Evolutionary conservation across 129 eudicot genomes (phyloP).

Genomic region (Pseudognaphalium luteoalbum): DNA sequence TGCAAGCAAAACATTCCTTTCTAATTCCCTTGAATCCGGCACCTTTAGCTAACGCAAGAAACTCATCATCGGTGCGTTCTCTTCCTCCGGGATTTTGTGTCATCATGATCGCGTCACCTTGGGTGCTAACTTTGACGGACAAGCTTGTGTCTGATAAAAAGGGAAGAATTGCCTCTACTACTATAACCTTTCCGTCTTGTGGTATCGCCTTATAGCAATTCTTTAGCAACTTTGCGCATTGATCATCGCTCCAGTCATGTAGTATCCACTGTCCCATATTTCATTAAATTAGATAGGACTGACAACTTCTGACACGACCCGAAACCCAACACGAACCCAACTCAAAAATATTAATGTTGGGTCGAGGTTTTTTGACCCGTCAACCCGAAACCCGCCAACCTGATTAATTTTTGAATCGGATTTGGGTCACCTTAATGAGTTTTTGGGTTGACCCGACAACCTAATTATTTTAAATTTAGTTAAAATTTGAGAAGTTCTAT

Average conservation of each 20-base stretch:
- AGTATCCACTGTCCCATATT: conserved; percentile 6
- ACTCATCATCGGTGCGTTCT: conserved; percentile 45
- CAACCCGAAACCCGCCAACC: too few species aligned
- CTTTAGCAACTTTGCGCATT: conserved; percentile 44
- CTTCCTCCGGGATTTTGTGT: conserved; percentile 48
- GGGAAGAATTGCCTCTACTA: conserved; percentile 40
- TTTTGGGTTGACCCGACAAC: too few species aligned
- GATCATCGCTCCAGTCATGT: conserved; percentile 59
- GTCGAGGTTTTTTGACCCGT: too few species aligned
- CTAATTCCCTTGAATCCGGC: conserved; percentile 37
- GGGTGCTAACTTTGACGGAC: not conserved
- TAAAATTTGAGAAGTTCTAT: too few species aligned
- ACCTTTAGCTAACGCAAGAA: conserved; percentile 30
- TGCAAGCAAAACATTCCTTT: conserved; percentile 24
- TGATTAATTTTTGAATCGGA: too few species aligned
- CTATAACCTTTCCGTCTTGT: conserved; percentile 45
- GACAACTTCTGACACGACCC: too few species aligned
- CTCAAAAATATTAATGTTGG: too few species aligned
- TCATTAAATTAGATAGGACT: too few species aligned
- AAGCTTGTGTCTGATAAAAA: conserved; percentile 24
- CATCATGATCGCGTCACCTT: conserved; percentile 40
- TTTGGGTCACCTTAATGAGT: too few species aligned
- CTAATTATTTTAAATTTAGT: too few species aligned
- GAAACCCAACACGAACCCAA: too few species aligned
- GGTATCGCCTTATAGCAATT: conserved; percentile 56